phyloP scores from a whole-genome alignment of 495 filamentous ascomycete genomes.

The Astrocystis sublimbata region DNA sequence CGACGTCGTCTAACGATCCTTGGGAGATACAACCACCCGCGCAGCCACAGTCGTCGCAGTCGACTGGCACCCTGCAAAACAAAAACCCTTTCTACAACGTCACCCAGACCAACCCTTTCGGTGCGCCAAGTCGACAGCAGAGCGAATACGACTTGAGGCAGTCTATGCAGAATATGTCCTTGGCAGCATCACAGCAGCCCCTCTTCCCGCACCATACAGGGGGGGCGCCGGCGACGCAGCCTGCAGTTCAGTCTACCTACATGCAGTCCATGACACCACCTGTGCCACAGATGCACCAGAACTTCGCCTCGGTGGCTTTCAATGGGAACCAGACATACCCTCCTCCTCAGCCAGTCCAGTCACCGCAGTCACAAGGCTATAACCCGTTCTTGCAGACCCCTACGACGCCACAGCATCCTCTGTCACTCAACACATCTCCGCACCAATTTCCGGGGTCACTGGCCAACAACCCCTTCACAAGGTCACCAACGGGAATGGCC shows the following conservation, averaged over 20 bases:
- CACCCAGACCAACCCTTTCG: conserved; percentile 58
- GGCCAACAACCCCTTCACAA: conserved; percentile 47
- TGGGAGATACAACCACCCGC: conserved; percentile 55
- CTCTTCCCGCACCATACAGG: conserved; percentile 86
- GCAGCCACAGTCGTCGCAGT: conserved; percentile 57
- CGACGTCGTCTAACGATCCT: conserved; percentile 62
- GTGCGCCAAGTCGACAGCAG: conserved; percentile 45
- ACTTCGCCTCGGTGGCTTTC: conserved; percentile 44
- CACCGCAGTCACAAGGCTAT: conserved; percentile 45
- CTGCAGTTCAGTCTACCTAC: conserved; percentile 45
- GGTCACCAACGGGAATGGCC: conserved; percentile 47
- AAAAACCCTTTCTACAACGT: conserved; percentile 51
- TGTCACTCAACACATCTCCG: conserved; percentile 44
- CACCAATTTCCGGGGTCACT: conserved; percentile 31
- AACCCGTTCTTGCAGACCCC: conserved; percentile 67
- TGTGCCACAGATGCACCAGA: conserved; percentile 56
- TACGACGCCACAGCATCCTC: conserved; percentile 29
- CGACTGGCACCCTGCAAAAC: conserved; percentile 55
- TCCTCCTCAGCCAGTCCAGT: conserved; percentile 39
- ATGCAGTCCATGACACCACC: conserved; percentile 63
- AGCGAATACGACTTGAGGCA: conserved; percentile 53
- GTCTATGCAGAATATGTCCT: conserved; percentile 72
- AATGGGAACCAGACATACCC: conserved; percentile 51
- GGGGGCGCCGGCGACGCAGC: conserved; percentile 62
- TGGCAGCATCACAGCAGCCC: conserved; percentile 63